phyloP scores from a whole-genome alignment of 371 early-diverging fungal species.

The Batrachochytrium dendrobatidis region DNA sequence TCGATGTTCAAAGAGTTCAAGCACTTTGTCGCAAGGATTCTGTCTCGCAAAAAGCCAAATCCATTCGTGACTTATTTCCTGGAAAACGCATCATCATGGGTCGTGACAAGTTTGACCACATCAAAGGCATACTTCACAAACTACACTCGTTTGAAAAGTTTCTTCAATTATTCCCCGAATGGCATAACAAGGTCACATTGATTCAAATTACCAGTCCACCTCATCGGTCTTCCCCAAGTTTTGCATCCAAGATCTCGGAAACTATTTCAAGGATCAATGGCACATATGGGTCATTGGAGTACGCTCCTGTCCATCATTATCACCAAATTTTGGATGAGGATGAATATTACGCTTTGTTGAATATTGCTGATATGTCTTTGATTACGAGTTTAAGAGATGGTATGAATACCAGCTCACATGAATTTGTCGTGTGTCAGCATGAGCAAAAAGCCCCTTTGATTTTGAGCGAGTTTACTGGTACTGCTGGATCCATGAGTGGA shows the following conservation, averaged over 20 bases:
- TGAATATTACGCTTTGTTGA: slow-evolving; percentile 92
- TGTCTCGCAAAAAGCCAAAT: slow-evolving; percentile 62
- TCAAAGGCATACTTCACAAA: slow-evolving; percentile 97
- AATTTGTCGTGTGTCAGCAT: slow-evolving; percentile 90
- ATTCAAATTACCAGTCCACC: slow-evolving; percentile 65
- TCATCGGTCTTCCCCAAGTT: slow-evolving; percentile 49
- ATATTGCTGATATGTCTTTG: slow-evolving; percentile 88
- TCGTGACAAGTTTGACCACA: slow-evolving; percentile 96
- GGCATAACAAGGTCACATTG: slow-evolving; percentile 80
- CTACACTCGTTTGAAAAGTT: slow-evolving; percentile 92
- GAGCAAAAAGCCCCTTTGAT: slow-evolving; percentile 86
- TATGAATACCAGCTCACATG: slow-evolving; percentile 98
- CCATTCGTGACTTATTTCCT: slow-evolving; percentile 75
- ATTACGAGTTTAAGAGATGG: slow-evolving; percentile 97
- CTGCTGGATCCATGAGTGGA: slow-evolving; percentile 84
- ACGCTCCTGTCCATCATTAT: slow-evolving; percentile 89
- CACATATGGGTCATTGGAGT: slow-evolving; percentile 88
- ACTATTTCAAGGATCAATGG: slow-evolving; percentile 90
- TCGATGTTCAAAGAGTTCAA: slow-evolving; percentile 59
- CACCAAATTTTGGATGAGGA: slow-evolving; percentile 89
- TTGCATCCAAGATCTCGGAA: slow-evolving; percentile 82
- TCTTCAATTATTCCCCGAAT: slow-evolving; percentile 80
- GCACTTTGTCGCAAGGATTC: slow-evolving; percentile 23
- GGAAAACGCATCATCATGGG: slow-evolving; percentile 96
- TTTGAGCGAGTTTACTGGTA: slow-evolving; percentile 95